Evolutionary conservation across 805 yeast genomes (phyloP).

Genomic region (Ogataea chonburiensis): DNA sequence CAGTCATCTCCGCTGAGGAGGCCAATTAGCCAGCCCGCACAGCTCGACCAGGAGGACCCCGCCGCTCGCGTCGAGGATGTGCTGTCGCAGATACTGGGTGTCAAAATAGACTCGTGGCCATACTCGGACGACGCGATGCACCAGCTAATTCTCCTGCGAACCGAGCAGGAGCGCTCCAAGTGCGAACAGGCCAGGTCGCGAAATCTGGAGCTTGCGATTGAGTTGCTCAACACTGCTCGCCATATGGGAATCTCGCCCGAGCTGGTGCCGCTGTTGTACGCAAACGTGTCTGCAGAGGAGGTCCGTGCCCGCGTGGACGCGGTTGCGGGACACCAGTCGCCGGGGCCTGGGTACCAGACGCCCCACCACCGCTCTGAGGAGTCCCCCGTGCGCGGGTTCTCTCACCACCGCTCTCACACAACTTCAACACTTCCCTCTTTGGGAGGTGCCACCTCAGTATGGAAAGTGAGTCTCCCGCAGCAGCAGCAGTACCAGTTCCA

Average conservation of each 20-base stretch:
- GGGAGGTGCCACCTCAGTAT: conserved; percentile 34
- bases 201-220: conserved; percentile 35
- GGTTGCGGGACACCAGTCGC: conserved; percentile 8
- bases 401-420: conserved; percentile 31
- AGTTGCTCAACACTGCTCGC: conserved; percentile 35
- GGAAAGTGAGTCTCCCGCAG: conserved; percentile 34
- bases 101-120: conserved; percentile 29
- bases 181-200: conserved; percentile 38
- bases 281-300: conserved; percentile 17
- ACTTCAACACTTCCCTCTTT: conserved; percentile 21
- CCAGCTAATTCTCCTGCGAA: conserved; percentile 37
- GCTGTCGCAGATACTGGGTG: conserved; percentile 16
- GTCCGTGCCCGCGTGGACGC: conserved; percentile 16
- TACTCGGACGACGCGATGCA: conserved; percentile 37
- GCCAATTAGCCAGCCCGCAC: conserved; percentile 9
- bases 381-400: conserved; percentile 18
- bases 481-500: conserved; percentile 37
- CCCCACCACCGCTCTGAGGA: conserved; percentile 14
- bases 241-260: conserved; percentile 25
- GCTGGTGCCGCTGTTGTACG: conserved; percentile 27
- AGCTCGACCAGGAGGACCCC: conserved; percentile 1
- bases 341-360: conserved; percentile 2
- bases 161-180: conserved; percentile 43
- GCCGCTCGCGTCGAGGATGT: conserved; percentile 3
- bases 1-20: conserved; percentile 18